Percentiles rank a stretch among this genome's conserved stretches.
These are phyloP conservation scores for Trametes cinnabarina DNA, from an alignment of 768 basidiomycete genomes.

Conservation along the genomic window DNA sequence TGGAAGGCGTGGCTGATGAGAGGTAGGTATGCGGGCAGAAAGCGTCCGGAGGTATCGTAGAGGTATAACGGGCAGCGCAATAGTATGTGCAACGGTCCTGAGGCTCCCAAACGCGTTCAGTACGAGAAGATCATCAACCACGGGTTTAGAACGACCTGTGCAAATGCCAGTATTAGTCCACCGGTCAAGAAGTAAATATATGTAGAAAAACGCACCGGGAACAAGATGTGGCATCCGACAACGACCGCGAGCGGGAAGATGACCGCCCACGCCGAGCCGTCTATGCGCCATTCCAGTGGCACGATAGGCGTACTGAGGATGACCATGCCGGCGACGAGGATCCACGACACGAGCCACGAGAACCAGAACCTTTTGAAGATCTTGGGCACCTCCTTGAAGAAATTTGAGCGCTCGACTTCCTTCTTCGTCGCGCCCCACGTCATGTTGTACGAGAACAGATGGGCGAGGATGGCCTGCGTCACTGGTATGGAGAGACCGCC, in stretches of 20 bases:
- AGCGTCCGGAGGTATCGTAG: constrained; percentile 18
- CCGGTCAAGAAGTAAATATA: neutral
- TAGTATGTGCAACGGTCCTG: neutral
- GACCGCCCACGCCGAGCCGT: constrained; percentile 64
- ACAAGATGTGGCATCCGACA: constrained; percentile 64
- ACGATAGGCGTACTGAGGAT: constrained; percentile 53
- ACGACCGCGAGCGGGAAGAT: constrained; percentile 72
- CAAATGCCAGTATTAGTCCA: neutral
- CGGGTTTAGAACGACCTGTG: constrained; percentile 78
- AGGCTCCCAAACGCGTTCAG: constrained; percentile 21
- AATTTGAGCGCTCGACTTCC: constrained; percentile 85
- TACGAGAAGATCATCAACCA: constrained; percentile 86
- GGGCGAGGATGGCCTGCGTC: constrained; percentile 59
- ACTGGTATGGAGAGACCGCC: constrained; percentile 73
- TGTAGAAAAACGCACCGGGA: constrained; percentile 54
- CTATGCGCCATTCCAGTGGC: constrained; percentile 64
- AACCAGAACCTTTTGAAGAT: constrained; percentile 81
- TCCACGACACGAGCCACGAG: constrained; percentile 53
- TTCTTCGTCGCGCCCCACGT: constrained; percentile 79
- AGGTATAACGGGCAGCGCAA: constrained; percentile 14
- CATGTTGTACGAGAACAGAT: constrained; percentile 75
- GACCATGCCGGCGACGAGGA: constrained; percentile 54
- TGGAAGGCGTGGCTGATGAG: neutral
- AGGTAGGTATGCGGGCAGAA: constrained; percentile 7
- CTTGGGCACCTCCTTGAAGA: constrained; percentile 86